Evolutionary conservation across 768 basidiomycete genomes (phyloP).

Genomic region (Tulasnella sp.): DNA sequence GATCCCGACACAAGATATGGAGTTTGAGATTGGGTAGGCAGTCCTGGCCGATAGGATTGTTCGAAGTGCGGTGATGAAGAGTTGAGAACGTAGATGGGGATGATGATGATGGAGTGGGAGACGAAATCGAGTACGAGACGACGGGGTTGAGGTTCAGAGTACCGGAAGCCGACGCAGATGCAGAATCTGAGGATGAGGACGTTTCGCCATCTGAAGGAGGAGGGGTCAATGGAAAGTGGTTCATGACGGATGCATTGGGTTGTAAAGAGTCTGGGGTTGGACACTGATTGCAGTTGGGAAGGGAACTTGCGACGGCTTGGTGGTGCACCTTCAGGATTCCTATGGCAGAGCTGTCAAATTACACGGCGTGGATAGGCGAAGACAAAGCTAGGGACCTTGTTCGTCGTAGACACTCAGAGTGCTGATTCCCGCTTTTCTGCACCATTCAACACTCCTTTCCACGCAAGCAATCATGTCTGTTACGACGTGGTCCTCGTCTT

Average conservation of each 20-base stretch:
- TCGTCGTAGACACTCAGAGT: conserved; percentile 63
- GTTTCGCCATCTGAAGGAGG: neutral
- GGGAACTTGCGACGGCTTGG: neutral
- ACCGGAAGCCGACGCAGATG: neutral
- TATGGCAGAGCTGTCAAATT: neutral
- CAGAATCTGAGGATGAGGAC: neutral
- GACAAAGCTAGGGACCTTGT: conserved; percentile 34
- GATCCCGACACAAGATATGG: conserved; percentile 44
- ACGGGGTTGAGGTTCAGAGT: neutral
- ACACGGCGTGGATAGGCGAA: neutral
- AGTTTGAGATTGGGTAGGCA: conserved; percentile 21
- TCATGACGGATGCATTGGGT: neutral
- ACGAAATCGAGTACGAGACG: neutral
- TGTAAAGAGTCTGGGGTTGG: neutral
- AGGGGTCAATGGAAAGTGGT: neutral
- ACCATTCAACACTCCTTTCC: conserved; percentile 46
- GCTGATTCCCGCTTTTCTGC: conserved; percentile 46
- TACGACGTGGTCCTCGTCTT: neutral
- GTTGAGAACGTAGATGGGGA: neutral
- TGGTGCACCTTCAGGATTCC: neutral
- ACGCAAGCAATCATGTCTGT: conserved; percentile 39
- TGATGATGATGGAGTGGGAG: neutral
- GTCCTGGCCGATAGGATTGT: neutral
- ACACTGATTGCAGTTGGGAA: neutral
- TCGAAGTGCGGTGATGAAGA: neutral